Evolutionary conservation across 129 eudicot genomes (phyloP).

Genomic region (Flaveria bidentis): DNA sequence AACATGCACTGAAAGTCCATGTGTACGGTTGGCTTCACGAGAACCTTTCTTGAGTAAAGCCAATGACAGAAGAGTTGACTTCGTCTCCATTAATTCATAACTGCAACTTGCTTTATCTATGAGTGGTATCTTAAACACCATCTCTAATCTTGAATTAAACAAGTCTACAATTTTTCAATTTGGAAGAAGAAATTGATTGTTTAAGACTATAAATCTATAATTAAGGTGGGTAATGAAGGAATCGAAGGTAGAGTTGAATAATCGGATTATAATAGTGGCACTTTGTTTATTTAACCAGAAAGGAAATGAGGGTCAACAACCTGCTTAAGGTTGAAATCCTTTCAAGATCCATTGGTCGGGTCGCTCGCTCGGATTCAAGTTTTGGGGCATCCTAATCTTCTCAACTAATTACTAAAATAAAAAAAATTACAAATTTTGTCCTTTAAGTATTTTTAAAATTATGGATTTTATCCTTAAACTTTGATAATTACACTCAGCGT

Average conservation of each 20-base stretch:
- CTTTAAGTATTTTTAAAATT: too few relatives aligned
- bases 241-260: constrained; percentile 13
- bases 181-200: neutral
- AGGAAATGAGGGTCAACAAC: constrained; percentile 19
- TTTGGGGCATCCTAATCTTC: constrained; percentile 9
- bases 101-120: constrained; percentile 34
- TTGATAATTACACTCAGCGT: too few relatives aligned
- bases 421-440: too few relatives aligned
- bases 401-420: too few relatives aligned
- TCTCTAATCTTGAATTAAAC: constrained; percentile 24
- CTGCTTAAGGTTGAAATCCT: constrained; percentile 12
- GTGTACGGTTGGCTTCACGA: constrained; percentile 51
- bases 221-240: constrained; percentile 14
- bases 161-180: constrained; percentile 14
- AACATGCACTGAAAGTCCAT: constrained; percentile 25
- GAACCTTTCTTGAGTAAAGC: constrained; percentile 28
- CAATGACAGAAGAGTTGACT: constrained; percentile 53
- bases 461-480: too few relatives aligned
- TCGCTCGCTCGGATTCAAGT: neutral
- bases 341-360: constrained; percentile 26
- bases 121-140: neutral
- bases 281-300: neutral
- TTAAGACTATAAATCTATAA: neutral
- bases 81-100: constrained; percentile 27
- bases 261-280: constrained; percentile 24